These are phyloP conservation scores for Herpetospermum pedunculosum DNA, from an alignment of 306 rosid species.

Conservation along the genomic window DNA sequence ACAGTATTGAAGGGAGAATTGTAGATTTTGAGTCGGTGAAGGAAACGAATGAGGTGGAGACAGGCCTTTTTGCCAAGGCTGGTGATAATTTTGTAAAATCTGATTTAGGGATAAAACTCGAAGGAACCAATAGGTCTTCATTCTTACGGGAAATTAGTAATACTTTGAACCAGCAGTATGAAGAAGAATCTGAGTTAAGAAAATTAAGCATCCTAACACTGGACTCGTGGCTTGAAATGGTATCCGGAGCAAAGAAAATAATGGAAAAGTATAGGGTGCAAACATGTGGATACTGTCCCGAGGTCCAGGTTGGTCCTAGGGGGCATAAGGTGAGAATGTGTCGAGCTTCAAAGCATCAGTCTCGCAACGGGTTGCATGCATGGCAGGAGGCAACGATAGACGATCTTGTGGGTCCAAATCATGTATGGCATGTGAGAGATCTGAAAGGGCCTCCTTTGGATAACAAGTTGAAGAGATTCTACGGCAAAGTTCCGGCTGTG, in stretches of 20 bases:
- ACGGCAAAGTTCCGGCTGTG: slow-evolving; percentile 86
- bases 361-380: slow-evolving; percentile 79
- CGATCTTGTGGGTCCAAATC: slow-evolving; percentile 55
- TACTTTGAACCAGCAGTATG: slow-evolving; percentile 18
- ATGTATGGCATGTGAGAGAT: slow-evolving; percentile 81
- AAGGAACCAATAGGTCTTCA: slow-evolving; percentile 17
- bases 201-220: slow-evolving; percentile 34
- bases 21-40: slow-evolving; percentile 58
- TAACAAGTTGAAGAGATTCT: slow-evolving; percentile 71
- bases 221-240: slow-evolving; percentile 72
- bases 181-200: slow-evolving; percentile 20
- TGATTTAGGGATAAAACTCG: slow-evolving; percentile 10
- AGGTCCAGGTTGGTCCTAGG: slow-evolving; percentile 77
- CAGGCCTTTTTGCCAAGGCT: not conserved
- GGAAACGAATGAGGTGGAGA: slow-evolving; percentile 17
- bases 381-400: slow-evolving; percentile 83
- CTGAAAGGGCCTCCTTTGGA: slow-evolving; percentile 36
- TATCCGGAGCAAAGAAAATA: slow-evolving; percentile 47
- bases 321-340: slow-evolving; percentile 91
- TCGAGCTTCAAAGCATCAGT: slow-evolving; percentile 79
- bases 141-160: slow-evolving; percentile 10
- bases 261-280: slow-evolving; percentile 60
- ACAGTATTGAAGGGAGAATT: slow-evolving; percentile 72
- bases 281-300: slow-evolving; percentile 80
- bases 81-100: slow-evolving; percentile 1